Evolutionary conservation across 306 rosid species (phyloP).

Genomic region (cucumber (Cucumis sativus)): Cucumber_9930_V3 NC_026661.2:1750001-1750500

Average conservation of each 20-base stretch:
- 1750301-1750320: slow-evolving; percentile 86
- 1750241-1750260: slow-evolving; percentile 63
- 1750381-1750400: slow-evolving; percentile 90
- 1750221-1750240: slow-evolving; percentile 95
- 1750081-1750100: slow-evolving; percentile 84
- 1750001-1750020: slow-evolving; percentile 26
- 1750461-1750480: slow-evolving; percentile 21
- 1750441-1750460: slow-evolving; percentile 2
- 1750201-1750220: slow-evolving; percentile 86
- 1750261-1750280: slow-evolving; percentile 94
- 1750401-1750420: slow-evolving; percentile 75
- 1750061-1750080: slow-evolving; percentile 74
- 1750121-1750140: slow-evolving; percentile 66
- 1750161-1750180: slow-evolving; percentile 87
- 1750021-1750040: slow-evolving; percentile 56
- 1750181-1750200: slow-evolving; percentile 72
- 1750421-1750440: slow-evolving; percentile 54
- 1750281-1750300: slow-evolving; percentile 92
- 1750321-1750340: slow-evolving; percentile 80
- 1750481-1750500: slow-evolving; percentile 38
- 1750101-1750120: slow-evolving; percentile 98
- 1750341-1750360: slow-evolving; percentile 46
- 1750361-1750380: slow-evolving; percentile 68
- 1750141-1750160: slow-evolving; percentile 79
- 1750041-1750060: slow-evolving; percentile 74